A percentile compares a stretch with the other conserved stretches of the same genome.
Evolutionary conservation across 1,139 yeast species (phyloP).

Genomic region (Nakaseomyces bracarensis): DNA sequence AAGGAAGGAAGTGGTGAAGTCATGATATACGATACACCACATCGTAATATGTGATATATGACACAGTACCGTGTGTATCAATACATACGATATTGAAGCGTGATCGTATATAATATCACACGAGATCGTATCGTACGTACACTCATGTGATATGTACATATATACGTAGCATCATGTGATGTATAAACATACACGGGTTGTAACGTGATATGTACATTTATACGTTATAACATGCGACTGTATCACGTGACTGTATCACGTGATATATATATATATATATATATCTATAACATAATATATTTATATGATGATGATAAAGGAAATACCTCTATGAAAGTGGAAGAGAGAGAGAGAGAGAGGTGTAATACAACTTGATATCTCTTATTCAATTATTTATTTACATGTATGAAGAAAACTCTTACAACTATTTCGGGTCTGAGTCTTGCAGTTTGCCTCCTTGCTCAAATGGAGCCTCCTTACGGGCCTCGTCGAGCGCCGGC

Average conservation of each 20-base stretch:
- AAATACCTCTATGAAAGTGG: too few species aligned
- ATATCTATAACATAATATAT: too few species aligned
- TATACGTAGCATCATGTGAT: too few species aligned
- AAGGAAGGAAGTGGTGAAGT: too few species aligned
- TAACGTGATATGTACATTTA: background rate
- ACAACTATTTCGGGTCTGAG: background rate
- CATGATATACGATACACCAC: too few species aligned
- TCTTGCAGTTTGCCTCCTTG: slow-evolving; percentile 40
- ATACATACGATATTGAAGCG: too few species aligned
- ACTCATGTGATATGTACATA: too few species aligned
- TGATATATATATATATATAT: background rate
- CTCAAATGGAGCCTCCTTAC: slow-evolving; percentile 85
- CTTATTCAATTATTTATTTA: slow-evolving; percentile 2
- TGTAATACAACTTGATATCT: background rate
- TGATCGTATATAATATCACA: too few species aligned
- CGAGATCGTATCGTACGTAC: too few species aligned
- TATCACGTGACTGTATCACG: background rate
- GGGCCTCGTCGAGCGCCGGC: slow-evolving; percentile 84
- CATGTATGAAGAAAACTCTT: background rate
- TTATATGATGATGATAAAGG: too few species aligned
- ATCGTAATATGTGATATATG: too few species aligned
- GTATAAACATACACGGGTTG: background rate
- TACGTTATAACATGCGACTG: background rate
- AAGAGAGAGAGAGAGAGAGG: background rate
- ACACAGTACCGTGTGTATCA: too few species aligned